Conservation (phyloP, 2,329 filamentous ascomycete species). For the Teratosphaeria epicoccoides region DNA sequence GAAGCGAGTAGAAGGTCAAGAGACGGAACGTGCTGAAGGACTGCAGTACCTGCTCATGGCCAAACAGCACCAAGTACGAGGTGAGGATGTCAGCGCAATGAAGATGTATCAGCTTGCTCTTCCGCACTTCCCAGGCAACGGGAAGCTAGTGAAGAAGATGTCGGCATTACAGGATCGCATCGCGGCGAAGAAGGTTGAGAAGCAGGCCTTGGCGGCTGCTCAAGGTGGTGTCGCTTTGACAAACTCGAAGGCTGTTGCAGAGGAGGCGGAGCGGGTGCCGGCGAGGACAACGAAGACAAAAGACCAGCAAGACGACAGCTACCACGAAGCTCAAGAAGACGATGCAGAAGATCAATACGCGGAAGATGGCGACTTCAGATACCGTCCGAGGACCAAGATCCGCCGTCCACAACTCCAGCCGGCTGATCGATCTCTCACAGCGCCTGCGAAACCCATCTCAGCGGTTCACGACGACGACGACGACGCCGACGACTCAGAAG, state of each 20-base stretch:
- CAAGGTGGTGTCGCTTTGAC: not conserved
- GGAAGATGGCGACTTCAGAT: constrained; percentile 28
- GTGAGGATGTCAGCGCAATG: constrained; percentile 67
- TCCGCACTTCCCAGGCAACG: constrained; percentile 76
- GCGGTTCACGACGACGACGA: constrained; percentile 13
- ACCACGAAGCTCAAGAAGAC: constrained; percentile 21
- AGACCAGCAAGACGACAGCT: constrained; percentile 33
- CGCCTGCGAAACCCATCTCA: constrained; percentile 4
- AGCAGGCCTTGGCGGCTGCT: constrained; percentile 2
- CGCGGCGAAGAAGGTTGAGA: constrained; percentile 28
- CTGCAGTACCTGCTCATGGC: constrained; percentile 81
- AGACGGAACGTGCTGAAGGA: constrained; percentile 72
- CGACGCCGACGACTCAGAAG: constrained; percentile 20
- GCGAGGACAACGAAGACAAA: constrained; percentile 3
- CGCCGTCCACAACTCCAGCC: constrained; percentile 12
- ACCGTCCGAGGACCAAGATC: constrained; percentile 30
- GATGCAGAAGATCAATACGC: constrained; percentile 19
- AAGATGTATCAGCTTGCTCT: constrained; percentile 78
- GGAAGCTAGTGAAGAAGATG: constrained; percentile 56
- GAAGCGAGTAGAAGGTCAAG: constrained; percentile 61
- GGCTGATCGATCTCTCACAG: constrained; percentile 5
- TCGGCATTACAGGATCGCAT: constrained; percentile 42
- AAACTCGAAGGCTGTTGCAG: not conserved
- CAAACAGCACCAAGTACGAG: constrained; percentile 75
- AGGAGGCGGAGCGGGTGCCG: constrained; percentile 6